phyloP scores from a whole-genome alignment of 768 basidiomycete species.

The Boletus coccyginus region DNA sequence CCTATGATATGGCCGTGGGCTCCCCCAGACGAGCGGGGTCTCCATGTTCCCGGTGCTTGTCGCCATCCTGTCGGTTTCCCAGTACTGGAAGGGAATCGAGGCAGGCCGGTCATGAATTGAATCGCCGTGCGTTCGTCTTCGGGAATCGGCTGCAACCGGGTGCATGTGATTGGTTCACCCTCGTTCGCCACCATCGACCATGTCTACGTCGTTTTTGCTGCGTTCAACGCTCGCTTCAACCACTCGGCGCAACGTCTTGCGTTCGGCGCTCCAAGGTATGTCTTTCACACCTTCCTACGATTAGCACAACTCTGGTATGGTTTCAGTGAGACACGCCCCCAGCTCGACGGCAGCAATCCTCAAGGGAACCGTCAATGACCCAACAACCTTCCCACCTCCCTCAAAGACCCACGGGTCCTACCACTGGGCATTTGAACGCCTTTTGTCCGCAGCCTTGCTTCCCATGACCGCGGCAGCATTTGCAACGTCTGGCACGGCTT shows the following conservation, averaged over 20 bases:
- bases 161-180: slow-evolving; percentile 20
- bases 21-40: too few species aligned
- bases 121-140: too few species aligned
- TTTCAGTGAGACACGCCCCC: slow-evolving; percentile 40
- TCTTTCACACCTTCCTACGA: not conserved
- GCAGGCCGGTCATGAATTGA: too few species aligned
- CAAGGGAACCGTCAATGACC: slow-evolving; percentile 93
- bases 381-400: slow-evolving; percentile 82
- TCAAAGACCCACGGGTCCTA: slow-evolving; percentile 85
- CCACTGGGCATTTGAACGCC: slow-evolving; percentile 91
- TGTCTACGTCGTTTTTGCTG: slow-evolving; percentile 50
- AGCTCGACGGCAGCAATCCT: slow-evolving; percentile 62
- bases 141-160: slow-evolving; percentile 10
- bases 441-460: slow-evolving; percentile 82
- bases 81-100: too few species aligned
- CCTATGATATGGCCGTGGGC: too few species aligned
- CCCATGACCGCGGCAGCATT: slow-evolving; percentile 88
- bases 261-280: slow-evolving; percentile 42
- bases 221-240: slow-evolving; percentile 43
- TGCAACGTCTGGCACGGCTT: slow-evolving; percentile 66
- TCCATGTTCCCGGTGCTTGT: too few species aligned
- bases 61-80: too few species aligned
- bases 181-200: too few species aligned
- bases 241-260: slow-evolving; percentile 38
- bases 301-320: not conserved